Base-by-base conservation (phyloP, 148 eudicot genomes). In the Diospyros kaki region DNA sequence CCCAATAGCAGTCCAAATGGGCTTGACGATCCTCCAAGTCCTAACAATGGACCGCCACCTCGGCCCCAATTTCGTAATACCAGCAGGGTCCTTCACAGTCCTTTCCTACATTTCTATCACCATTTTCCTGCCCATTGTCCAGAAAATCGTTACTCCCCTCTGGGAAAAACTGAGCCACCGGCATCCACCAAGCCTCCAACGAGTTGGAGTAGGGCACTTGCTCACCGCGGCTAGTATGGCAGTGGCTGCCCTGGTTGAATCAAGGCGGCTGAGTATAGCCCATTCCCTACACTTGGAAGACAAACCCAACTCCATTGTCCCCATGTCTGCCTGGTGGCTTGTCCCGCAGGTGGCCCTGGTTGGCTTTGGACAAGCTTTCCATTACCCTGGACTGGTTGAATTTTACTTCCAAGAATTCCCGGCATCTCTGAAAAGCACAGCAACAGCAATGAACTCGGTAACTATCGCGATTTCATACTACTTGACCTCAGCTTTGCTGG, bases 341-440 rank as follows among this genome's bases (percentile, higher is more conserved):
- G 84, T 84, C 15, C 80, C 83, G 55, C 87, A 80, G 4, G 81
- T 88, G 14, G 81, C 58, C 13, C 56, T 85, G 5, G 60, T 75
- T 38, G 91, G 91, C 10, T 28, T 82, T 6, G 89, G 85, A n/a
- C 86, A 84, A 60, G 91, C 89, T 6, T 85, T 88, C 54, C 87
- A 83, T 56, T 86, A 83, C 38, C 83, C 91, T 0, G 87, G 84
- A 58, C 77, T 82, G 43, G 43, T 74, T 12, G 66, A 72, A n/a
- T 56, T 85, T 12, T 82, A 69, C 38, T 85, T 82, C 43, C 79
- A 75, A 46, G 88, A 85, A 60, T 85, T 85, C 77, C 88, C 88
- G 1, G 17, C 39, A 11, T 52, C 81, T 1, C 63, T 85, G 7
- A 77, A 80, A 48, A 84, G 75, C 64, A 82, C 80, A 2, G 74